Conservation (phyloP, 192 early-diverging fungal genomes). For the Podila verticillata region DNA sequence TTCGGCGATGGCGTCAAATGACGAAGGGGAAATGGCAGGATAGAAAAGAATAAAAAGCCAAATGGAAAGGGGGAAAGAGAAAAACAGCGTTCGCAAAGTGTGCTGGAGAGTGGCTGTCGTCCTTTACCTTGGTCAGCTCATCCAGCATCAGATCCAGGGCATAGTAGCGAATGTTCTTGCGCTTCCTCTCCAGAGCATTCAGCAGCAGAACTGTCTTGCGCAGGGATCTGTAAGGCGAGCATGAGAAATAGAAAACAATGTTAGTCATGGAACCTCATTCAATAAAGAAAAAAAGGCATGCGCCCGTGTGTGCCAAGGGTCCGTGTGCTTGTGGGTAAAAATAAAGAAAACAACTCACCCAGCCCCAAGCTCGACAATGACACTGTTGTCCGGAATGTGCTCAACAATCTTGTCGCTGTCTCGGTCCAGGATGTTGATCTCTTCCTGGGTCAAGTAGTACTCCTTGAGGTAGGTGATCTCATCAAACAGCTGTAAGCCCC, state of each 20-base stretch:
- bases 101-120: background rate
- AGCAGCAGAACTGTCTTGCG: conserved; percentile 89
- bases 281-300: background rate
- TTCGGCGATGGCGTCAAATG: conserved; percentile 41
- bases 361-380: conserved; percentile 89
- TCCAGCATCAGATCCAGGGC: conserved; percentile 89
- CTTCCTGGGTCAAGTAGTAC: conserved; percentile 90
- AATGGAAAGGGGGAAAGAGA: too few relatives aligned
- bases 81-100: too few relatives aligned
- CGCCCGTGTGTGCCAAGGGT: too few relatives aligned
- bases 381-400: conserved; percentile 71
- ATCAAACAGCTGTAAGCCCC: conserved; percentile 89
- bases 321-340: background rate
- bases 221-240: conserved; percentile 68
- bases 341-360: conserved; percentile 65
- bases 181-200: conserved; percentile 72
- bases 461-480: conserved; percentile 86
- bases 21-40: conserved; percentile 1
- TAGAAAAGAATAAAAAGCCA: too few relatives aligned
- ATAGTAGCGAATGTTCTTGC: conserved; percentile 80
- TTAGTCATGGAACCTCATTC: background rate
- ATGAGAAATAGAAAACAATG: too few relatives aligned
- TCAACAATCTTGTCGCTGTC: conserved; percentile 69
- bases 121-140: conserved; percentile 66
- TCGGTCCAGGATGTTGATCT: conserved; percentile 81